phyloP scores from a whole-genome alignment of 2,329 filamentous ascomycete species.

The Trichoderma koningii region DNA sequence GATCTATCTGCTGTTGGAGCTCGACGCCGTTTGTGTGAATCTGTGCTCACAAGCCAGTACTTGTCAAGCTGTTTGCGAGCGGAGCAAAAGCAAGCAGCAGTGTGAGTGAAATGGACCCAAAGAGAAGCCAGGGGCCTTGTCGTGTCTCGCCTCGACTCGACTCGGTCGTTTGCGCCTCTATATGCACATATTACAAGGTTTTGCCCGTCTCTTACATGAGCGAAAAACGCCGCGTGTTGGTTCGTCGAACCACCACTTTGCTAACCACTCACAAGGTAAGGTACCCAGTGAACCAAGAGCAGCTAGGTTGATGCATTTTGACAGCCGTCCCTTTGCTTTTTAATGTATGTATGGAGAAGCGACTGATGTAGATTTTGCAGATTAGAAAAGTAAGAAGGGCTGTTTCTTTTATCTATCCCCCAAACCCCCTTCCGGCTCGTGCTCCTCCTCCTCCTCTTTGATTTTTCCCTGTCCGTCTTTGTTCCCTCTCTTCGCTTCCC shows the following conservation, averaged over 20 bases:
- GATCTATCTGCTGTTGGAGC: background rate
- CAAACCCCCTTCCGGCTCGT: constrained; percentile 12
- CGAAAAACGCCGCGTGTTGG: constrained; percentile 11
- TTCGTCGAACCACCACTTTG: constrained; percentile 4
- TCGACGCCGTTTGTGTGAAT: background rate
- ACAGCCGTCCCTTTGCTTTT: background rate
- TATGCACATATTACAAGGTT: constrained; percentile 5
- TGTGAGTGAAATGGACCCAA: constrained; percentile 1
- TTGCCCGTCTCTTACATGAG: constrained; percentile 22
- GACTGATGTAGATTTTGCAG: constrained; percentile 18
- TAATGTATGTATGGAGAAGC: constrained; percentile 7
- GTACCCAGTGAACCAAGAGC: background rate
- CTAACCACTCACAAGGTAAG: background rate
- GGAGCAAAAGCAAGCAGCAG: background rate
- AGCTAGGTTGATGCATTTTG: constrained; percentile 4
- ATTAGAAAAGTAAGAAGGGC: background rate
- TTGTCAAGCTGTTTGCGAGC: background rate
- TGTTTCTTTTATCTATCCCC: constrained; percentile 26
- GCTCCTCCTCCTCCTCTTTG: constrained; percentile 10
- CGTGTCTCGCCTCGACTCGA: constrained; percentile 14
- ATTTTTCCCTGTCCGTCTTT: background rate
- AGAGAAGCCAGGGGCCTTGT: constrained; percentile 8
- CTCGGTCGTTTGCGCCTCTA: background rate
- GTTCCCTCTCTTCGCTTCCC: background rate
- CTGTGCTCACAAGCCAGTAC: background rate